Conservation (phyloP, 306 rosid genomes). For the Urtica urens region DNA sequence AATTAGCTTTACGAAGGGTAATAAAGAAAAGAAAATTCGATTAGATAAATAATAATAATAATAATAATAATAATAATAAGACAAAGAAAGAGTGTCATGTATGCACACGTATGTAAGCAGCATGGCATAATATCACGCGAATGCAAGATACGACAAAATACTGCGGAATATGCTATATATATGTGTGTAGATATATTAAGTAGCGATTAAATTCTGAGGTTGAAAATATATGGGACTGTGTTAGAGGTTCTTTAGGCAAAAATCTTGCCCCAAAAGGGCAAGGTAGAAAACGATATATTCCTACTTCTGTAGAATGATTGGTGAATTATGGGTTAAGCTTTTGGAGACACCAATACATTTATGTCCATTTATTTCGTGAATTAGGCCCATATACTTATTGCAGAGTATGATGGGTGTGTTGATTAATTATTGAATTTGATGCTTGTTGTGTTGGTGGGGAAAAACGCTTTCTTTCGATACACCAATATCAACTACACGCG, state of each 20-base stretch:
- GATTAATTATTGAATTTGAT: too few species aligned
- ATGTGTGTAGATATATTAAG: too few species aligned
- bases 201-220: neutral
- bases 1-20: too few species aligned
- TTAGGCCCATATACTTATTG: conserved; percentile 5
- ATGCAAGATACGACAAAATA: too few species aligned
- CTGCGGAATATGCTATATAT: too few species aligned
- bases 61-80: too few species aligned
- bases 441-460: too few species aligned
- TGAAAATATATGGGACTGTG: neutral
- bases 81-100: neutral
- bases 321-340: neutral
- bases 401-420: neutral
- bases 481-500: too few species aligned
- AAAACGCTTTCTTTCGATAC: too few species aligned
- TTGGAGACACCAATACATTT: neutral
- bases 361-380: neutral
- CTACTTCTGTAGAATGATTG: conserved; percentile 5
- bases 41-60: too few species aligned
- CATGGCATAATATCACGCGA: too few species aligned
- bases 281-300: neutral
- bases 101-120: neutral
- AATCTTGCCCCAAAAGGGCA: neutral
- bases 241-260: neutral
- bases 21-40: too few species aligned